Conservation (phyloP, 2,329 filamentous ascomycete genomes). For the Nannizziopsis barbatae region DNA sequence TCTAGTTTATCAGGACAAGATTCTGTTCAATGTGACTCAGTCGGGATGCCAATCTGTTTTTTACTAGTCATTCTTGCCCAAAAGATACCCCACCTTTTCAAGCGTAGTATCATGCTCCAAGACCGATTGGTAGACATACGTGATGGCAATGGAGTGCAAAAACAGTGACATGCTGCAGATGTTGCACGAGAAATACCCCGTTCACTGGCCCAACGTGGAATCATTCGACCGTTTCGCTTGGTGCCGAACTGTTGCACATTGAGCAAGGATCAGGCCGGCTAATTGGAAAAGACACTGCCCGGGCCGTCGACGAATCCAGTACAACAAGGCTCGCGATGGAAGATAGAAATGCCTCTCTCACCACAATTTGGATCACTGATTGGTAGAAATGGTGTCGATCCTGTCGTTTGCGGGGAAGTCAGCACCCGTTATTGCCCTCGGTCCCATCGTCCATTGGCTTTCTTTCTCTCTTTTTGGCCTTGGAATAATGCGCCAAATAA, state of each 20-base stretch:
- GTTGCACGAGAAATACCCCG: background rate
- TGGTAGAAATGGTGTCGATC: too few species aligned
- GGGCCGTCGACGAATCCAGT: background rate
- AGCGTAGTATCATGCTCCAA: background rate
- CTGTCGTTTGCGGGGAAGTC: background rate
- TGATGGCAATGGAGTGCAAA: too few species aligned
- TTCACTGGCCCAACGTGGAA: conserved; percentile 2
- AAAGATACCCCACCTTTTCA: background rate
- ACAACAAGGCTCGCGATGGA: background rate
- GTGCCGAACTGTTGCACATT: background rate
- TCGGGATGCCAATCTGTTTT: background rate
- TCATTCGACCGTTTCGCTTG: background rate
- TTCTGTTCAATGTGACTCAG: background rate
- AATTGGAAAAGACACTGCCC: background rate
- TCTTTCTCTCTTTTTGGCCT: too few species aligned
- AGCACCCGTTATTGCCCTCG: too few species aligned
- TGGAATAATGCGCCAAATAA: too few species aligned
- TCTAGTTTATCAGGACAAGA: background rate
- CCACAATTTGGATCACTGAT: too few species aligned
- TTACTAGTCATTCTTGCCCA: background rate
- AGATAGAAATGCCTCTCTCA: too few species aligned
- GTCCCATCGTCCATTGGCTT: too few species aligned
- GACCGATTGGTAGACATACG: too few species aligned
- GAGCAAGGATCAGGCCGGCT: conserved; percentile 3
- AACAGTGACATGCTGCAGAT: background rate